Evolutionary conservation across 305 asterid species (phyloP).

Genomic region (Euphrasia arctica): DNA sequence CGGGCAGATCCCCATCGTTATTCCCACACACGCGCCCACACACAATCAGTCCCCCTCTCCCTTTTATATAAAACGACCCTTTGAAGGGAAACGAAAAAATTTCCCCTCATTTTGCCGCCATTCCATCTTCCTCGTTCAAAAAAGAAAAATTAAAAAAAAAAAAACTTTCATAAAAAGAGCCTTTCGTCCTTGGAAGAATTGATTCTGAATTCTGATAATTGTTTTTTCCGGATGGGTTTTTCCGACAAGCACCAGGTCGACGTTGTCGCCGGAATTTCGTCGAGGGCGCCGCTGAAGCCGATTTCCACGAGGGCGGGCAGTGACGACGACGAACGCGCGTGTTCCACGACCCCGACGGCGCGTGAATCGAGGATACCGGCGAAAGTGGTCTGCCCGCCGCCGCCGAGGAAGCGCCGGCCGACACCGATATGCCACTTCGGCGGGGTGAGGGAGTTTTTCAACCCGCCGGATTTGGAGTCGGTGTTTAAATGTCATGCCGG

Average conservation of each 20-base stretch:
- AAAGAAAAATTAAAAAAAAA: constrained; percentile 2
- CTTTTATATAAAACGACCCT: constrained; percentile 25
- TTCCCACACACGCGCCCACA: constrained; percentile 26
- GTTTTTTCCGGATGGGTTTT: constrained; percentile 38
- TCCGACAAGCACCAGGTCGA: constrained; percentile 51
- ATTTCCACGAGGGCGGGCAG: constrained; percentile 32
- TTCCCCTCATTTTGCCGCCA: constrained; percentile 58
- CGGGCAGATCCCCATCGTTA: constrained; percentile 45
- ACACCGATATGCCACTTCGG: constrained; percentile 35
- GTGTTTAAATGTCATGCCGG: constrained; percentile 41
- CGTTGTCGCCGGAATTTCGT: constrained; percentile 46
- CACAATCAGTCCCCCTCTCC: constrained; percentile 14
- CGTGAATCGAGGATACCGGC: constrained; percentile 47
- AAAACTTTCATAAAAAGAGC: neutral
- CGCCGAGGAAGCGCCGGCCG: constrained; percentile 68
- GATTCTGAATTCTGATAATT: neutral
- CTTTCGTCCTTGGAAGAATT: constrained; percentile 18
- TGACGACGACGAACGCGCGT: constrained; percentile 10
- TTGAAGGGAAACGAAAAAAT: constrained; percentile 7
- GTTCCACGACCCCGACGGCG: constrained; percentile 34
- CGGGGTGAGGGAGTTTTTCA: constrained; percentile 41
- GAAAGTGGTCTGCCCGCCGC: constrained; percentile 43
- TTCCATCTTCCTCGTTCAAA: constrained; percentile 17
- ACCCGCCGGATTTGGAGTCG: constrained; percentile 61
- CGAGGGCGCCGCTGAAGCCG: constrained; percentile 52